Conservation (phyloP, 1,284 basidiomycete species). For the Trichosporon faecale region DNA sequence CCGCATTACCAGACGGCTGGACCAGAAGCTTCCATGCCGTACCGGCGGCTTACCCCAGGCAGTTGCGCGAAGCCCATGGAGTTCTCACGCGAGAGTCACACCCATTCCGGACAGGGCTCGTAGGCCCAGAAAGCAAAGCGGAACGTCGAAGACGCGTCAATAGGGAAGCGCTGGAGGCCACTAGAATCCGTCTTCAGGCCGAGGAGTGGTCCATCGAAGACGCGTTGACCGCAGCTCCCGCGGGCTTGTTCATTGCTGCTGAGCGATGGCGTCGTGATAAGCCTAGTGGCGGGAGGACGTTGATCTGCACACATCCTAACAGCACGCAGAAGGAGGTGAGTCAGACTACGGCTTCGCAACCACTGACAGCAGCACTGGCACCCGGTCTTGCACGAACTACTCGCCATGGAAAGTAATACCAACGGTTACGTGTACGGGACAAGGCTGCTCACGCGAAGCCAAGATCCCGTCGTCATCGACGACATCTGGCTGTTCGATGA, state of each 20-base stretch:
- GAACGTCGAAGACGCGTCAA: slow-evolving; percentile 41
- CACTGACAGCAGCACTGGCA: slow-evolving; percentile 57
- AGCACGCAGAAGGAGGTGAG: slow-evolving; percentile 32
- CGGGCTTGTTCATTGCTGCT: slow-evolving; percentile 18
- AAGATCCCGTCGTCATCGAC: slow-evolving; percentile 54
- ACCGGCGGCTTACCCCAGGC: slow-evolving; percentile 65
- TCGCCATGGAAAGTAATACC: slow-evolving; percentile 20
- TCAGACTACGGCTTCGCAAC: too few species aligned
- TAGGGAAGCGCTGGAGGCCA: slow-evolving; percentile 11
- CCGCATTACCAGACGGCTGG: slow-evolving; percentile 48
- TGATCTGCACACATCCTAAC: slow-evolving; percentile 24
- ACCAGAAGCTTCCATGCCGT: slow-evolving; percentile 64
- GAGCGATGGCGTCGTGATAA: slow-evolving; percentile 21
- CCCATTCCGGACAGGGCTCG: slow-evolving; percentile 4
- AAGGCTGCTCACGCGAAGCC: background rate
- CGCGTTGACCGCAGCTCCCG: slow-evolving; percentile 6
- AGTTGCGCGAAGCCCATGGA: slow-evolving; percentile 11
- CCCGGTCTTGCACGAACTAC: slow-evolving; percentile 58
- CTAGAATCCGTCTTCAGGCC: slow-evolving; percentile 20
- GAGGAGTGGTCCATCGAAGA: slow-evolving; percentile 18
- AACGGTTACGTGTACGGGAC: slow-evolving; percentile 17
- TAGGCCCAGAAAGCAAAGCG: slow-evolving; percentile 21
- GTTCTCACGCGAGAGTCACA: background rate
- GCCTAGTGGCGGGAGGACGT: slow-evolving; percentile 14
- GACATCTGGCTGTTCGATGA: slow-evolving; percentile 79